Conservation (phyloP, 495 filamentous ascomycete species). For the Opeltia flavorubescens region DNA sequence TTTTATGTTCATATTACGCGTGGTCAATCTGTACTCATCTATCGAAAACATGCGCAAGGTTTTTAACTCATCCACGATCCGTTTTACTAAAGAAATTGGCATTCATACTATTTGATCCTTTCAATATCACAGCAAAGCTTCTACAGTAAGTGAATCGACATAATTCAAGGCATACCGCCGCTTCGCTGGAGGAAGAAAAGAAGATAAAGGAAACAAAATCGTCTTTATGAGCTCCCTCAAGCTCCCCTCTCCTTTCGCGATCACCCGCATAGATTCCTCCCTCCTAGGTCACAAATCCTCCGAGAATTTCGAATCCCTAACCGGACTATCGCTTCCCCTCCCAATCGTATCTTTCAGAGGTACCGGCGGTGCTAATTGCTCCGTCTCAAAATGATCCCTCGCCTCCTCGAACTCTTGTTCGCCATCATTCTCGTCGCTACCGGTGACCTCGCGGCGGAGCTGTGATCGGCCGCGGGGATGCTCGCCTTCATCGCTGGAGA, state of each 20-base stretch:
- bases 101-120: no score
- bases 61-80: no score
- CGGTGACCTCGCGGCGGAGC: constrained; percentile 1
- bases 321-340: constrained; percentile 24
- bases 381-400: constrained; percentile 34
- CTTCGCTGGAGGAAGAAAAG: no score
- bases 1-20: no score
- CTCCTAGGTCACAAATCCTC: constrained; percentile 34
- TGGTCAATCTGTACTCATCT: no score
- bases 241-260: neutral
- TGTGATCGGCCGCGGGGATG: constrained; percentile 8
- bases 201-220: no score
- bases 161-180: no score
- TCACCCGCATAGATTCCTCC: no score
- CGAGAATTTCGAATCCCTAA: constrained; percentile 34
- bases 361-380: constrained; percentile 28
- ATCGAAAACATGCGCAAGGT: no score
- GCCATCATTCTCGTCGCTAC: constrained; percentile 6
- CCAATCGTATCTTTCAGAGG: constrained; percentile 11
- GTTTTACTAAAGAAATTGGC: no score
- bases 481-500: constrained; percentile 16
- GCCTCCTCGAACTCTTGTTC: constrained; percentile 26
- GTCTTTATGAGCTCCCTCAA: neutral
- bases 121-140: no score
- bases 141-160: no score